Evolutionary conservation across 345 rosid genomes (phyloP).

Genomic region (Melaleuca alternifolia): DNA sequence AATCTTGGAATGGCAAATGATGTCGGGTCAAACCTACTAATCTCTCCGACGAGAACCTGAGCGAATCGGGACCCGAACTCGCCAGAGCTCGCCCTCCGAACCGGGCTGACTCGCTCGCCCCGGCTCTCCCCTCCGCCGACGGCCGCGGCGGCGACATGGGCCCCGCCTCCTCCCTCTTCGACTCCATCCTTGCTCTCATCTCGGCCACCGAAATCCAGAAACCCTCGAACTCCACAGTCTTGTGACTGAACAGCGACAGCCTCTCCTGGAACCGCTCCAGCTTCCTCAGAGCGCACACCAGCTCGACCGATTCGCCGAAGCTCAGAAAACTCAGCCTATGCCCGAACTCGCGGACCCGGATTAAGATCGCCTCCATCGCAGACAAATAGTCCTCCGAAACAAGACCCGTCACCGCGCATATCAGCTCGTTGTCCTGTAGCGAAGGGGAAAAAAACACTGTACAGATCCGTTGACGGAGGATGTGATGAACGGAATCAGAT

Average conservation of each 20-base stretch:
- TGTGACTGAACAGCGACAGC: conserved; percentile 21
- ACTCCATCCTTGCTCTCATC: conserved; percentile 20
- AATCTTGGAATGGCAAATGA: neutral
- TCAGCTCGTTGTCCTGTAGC: conserved; percentile 20
- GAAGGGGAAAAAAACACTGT: neutral
- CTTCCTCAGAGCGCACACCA: conserved; percentile 44
- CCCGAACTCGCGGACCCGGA: conserved; percentile 47
- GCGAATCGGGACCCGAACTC: neutral
- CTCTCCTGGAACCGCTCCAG: conserved; percentile 42
- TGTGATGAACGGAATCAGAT: neutral
- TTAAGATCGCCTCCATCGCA: conserved; percentile 33
- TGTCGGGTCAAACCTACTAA: neutral
- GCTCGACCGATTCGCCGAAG: conserved; percentile 58
- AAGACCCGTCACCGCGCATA: conserved; percentile 22
- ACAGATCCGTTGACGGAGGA: neutral
- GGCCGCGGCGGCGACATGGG: neutral
- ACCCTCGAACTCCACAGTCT: conserved; percentile 22
- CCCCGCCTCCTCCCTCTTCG: neutral
- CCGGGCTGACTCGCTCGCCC: conserved; percentile 4
- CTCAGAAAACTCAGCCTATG: conserved; percentile 37
- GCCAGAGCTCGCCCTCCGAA: neutral
- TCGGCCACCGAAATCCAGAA: conserved; percentile 42
- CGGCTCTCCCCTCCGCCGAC: neutral
- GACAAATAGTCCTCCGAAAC: conserved; percentile 54
- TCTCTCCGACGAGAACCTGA: neutral